Evolutionary conservation across 2,329 filamentous ascomycete genomes (phyloP), one percentile per base, ranked within the genome.

Genomic region (Curvularia sp.): DNA sequence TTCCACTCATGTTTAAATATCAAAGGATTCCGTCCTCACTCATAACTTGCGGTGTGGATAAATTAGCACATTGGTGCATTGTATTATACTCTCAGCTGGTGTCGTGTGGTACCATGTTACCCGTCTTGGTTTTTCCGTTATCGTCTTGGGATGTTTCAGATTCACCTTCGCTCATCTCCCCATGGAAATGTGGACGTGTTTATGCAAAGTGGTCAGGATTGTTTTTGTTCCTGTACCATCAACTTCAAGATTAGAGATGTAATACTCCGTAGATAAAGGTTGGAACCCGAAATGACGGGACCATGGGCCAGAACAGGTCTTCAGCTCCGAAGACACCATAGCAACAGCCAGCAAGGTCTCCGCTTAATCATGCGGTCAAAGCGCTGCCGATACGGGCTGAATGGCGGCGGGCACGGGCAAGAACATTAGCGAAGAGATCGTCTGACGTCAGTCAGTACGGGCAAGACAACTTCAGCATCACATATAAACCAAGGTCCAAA

Each of bases 1-100:
- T 74, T 72, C 70, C 70, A 74, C 71, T 74, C 71, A 66, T 72
- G 68, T 69, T 60, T 68, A 64, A 68, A 63, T 65, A 69, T 50
- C 50, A 55, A 58, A 55, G 64, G 60, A 61, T 49, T 41, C 35
- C 13, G 15, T 41, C 35, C 35, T 41, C 33, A 50, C 48, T 41
- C 35, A 30, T 22, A 5, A 3, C 35, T 38, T 38, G 6, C 15
- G 4, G 7, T 38, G 35, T 15, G 15, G 35, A 18, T 38, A 38
- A 38, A 35, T 5, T 15, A 35, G 33, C 13, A 7, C 35, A 38
- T 35, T 35, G 33, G 30, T 12, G 13, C 33, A 35, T 35, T 15
- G 5, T 35, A 15, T 9, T 12, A 35, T 35, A 5, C 33, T 35
- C 13, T 35, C 4, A 35, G 33, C 13, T n/a, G 12, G 33, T 12